Evolutionary conservation across 2,329 filamentous ascomycete species (phyloP), one percentile per base, ranked within the genome.

Genomic region (Fusarium cicatricum): DNA sequence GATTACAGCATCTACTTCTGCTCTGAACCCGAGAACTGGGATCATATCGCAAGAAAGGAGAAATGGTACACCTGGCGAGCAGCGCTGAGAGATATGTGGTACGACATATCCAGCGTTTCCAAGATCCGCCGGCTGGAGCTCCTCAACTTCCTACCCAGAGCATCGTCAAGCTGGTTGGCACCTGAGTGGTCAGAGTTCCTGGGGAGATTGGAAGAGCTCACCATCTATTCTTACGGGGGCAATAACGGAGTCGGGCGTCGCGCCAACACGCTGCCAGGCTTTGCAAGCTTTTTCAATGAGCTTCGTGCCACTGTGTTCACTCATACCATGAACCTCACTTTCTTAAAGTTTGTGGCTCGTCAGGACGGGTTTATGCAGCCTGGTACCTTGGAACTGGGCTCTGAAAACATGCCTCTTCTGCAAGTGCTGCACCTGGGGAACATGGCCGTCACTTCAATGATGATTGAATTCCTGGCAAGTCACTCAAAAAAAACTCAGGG

Each of bases 21-120:
- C 34, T 16, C n/a, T 4, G 33, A 50, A 1, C 19, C 33, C 0
- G 58, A 58, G 26, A 7, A 36, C 3, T 44, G 36, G 58, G 16
- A 48, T 0, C 19, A 26, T 0, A 41, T 51, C 1, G 11, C 34
- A 11, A 8, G 9, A 2, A 59, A 55, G 15, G 44, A 51, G 7
- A 2, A n/a, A 2, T 39, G 9, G 2, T 55, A 51, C 6, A 4
- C 14, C 1, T 59, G 49, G 41, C 41, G 41, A 10, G 26, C 37
- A 2, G 15, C 48, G 1, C 8, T 50, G 9, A 36, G 33, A 5
- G 53, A 62, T 3, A 47, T 62, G 53, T 58, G 44, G 26, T n/a
- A 3, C 0, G 48, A 47, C 4, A n/a, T 58, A 14, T 28, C 58
- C 4, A 38, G 11, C 1, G 19, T 50, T 1, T 50, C 47, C 0